Conservation (phyloP, 176 grass and related monocot genomes). For the Carex cristatella region DNA sequence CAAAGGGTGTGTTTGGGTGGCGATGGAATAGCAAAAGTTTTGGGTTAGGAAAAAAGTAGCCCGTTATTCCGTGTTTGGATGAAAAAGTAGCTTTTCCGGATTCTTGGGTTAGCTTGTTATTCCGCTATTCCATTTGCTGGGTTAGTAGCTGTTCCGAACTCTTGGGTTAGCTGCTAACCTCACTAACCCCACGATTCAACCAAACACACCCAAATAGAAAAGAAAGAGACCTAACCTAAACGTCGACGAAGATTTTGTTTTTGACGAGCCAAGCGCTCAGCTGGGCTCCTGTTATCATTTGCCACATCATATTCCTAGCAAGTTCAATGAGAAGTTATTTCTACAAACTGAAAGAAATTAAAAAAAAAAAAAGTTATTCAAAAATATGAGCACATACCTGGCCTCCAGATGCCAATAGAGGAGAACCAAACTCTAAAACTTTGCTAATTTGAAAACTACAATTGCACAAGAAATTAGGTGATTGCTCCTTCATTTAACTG, state of each 20-base stretch:
- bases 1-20: no score
- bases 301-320: constrained; percentile 93
- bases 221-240: constrained; percentile 52
- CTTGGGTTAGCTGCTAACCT: no score
- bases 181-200: no score
- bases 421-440: constrained; percentile 94
- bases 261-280: constrained; percentile 83
- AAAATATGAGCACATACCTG: constrained; percentile 43
- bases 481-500: constrained; percentile 16
- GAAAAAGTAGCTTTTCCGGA: no score
- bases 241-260: constrained; percentile 94
- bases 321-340: not conserved
- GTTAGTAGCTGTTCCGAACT: no score
- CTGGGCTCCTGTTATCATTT: constrained; percentile 68
- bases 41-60: no score
- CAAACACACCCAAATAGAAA: not conserved
- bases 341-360: not conserved
- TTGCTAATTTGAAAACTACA: constrained; percentile 88
- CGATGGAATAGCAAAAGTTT: no score
- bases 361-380: not conserved
- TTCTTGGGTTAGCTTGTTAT: no score
- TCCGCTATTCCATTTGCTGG: no score
- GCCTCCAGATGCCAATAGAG: constrained; percentile 87
- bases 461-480: constrained; percentile 17
- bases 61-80: no score